Conservation (phyloP, 306 rosid genomes). For the Gillenia trifoliata region DNA sequence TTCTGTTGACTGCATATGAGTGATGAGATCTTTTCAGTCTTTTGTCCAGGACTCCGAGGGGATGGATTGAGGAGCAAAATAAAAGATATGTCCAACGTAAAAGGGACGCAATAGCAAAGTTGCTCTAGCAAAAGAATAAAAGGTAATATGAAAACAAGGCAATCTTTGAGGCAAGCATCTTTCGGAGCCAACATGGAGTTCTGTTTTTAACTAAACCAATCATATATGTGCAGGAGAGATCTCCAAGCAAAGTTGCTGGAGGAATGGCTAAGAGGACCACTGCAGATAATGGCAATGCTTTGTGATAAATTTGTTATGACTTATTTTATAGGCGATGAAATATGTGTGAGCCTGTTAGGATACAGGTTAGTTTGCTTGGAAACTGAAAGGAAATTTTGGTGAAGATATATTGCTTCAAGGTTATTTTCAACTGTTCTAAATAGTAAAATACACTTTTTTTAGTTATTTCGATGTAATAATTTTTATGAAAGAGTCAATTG, state of each 20-base stretch:
- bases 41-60: too few relatives aligned
- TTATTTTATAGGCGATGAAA: constrained; percentile 21
- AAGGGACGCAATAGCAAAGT: too few relatives aligned
- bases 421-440: background rate
- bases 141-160: too few relatives aligned
- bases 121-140: too few relatives aligned
- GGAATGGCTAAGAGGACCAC: constrained; percentile 38
- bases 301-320: background rate
- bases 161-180: too few relatives aligned
- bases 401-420: constrained; percentile 41
- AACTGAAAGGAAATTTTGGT: constrained; percentile 22
- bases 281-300: constrained; percentile 24
- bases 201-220: background rate
- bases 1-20: background rate
- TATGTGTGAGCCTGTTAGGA: constrained; percentile 30
- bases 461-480: background rate
- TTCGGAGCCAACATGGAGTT: too few relatives aligned
- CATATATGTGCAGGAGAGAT: constrained; percentile 22
- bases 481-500: too few relatives aligned
- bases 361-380: constrained; percentile 40
- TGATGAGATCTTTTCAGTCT: too few relatives aligned
- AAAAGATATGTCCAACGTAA: too few relatives aligned
- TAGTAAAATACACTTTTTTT: background rate
- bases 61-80: too few relatives aligned
- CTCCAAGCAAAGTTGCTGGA: constrained; percentile 37